These are phyloP conservation scores for Eucalyptus grandis DNA, from an alignment of 345 rosid genomes.

Conservation along the genomic window DNA sequence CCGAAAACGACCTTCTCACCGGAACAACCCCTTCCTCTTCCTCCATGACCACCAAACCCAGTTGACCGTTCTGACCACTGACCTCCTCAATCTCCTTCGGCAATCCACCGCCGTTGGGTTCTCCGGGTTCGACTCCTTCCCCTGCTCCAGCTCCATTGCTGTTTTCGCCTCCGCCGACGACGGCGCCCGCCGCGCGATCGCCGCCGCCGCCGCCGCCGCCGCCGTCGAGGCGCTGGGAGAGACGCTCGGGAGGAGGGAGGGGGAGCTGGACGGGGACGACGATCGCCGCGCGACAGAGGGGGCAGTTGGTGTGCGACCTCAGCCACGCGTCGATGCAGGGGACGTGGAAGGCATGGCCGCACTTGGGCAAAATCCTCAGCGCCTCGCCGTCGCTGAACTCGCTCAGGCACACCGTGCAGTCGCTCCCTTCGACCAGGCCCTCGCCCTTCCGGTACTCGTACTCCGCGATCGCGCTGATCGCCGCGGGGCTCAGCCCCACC, in stretches of 20 bases:
- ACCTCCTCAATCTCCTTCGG: background rate
- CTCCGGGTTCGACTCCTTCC: background rate
- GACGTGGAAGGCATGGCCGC: slow-evolving; percentile 73
- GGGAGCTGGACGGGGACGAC: background rate
- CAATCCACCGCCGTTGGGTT: background rate
- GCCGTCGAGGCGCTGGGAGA: background rate
- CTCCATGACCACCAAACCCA: background rate
- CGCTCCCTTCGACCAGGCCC: slow-evolving; percentile 39
- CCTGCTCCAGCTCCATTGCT: background rate
- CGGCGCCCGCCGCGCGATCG: background rate
- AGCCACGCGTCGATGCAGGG: slow-evolving; percentile 74
- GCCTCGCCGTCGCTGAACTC: slow-evolving; percentile 63
- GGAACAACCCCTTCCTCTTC: background rate
- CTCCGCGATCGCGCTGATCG: slow-evolving; percentile 56
- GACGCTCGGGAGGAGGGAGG: background rate
- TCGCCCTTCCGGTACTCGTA: slow-evolving; percentile 53
- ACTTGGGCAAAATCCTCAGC: slow-evolving; percentile 69
- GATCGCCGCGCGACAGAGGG: slow-evolving; percentile 57
- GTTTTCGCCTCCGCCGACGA: background rate
- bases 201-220: background rate
- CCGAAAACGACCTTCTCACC: background rate
- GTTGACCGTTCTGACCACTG: background rate
- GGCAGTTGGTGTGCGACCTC: background rate
- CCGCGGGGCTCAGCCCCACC: slow-evolving; percentile 55
- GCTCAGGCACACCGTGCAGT: slow-evolving; percentile 4